These are phyloP conservation scores for Spizellomyces punctatus DNA, from an alignment of 192 early-diverging fungal genomes.

Conservation along the genomic window DNA sequence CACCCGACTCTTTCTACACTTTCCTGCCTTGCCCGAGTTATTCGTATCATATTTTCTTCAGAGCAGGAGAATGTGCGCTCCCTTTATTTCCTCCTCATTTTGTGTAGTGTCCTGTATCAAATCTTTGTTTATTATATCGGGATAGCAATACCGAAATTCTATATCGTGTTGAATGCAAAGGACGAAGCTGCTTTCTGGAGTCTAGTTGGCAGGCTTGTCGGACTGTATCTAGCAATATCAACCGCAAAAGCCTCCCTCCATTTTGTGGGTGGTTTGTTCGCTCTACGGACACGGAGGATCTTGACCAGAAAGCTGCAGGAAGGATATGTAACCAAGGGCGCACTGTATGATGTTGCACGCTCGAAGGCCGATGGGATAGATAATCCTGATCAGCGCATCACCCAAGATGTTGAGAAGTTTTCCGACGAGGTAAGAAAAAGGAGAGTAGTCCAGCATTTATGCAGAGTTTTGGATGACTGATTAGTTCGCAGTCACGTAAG, in stretches of 20 bases:
- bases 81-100: constrained; percentile 46
- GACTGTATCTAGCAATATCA: constrained; percentile 26
- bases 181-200: constrained; percentile 61
- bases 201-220: constrained; percentile 32
- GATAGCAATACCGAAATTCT: constrained; percentile 72
- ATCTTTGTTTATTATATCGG: constrained; percentile 71
- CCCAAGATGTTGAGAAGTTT: constrained; percentile 88
- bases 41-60: background rate
- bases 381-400: constrained; percentile 78
- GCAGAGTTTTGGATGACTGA: background rate
- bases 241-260: constrained; percentile 58
- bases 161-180: constrained; percentile 68
- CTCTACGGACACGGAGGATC: constrained; percentile 60
- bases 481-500: constrained; percentile 30
- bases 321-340: constrained; percentile 48
- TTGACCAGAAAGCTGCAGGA: constrained; percentile 67
- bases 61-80: background rate
- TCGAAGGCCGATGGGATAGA: constrained; percentile 16
- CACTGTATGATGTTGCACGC: constrained; percentile 10
- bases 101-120: constrained; percentile 48
- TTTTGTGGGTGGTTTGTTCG: constrained; percentile 64
- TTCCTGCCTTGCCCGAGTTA: background rate
- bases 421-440: constrained; percentile 51
- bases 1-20: background rate
- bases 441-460: background rate